Percentiles rank a stretch among this genome's conserved stretches.
phyloP scores from a whole-genome alignment of 768 basidiomycete genomes.

The Favolaschia claudopus region DNA sequence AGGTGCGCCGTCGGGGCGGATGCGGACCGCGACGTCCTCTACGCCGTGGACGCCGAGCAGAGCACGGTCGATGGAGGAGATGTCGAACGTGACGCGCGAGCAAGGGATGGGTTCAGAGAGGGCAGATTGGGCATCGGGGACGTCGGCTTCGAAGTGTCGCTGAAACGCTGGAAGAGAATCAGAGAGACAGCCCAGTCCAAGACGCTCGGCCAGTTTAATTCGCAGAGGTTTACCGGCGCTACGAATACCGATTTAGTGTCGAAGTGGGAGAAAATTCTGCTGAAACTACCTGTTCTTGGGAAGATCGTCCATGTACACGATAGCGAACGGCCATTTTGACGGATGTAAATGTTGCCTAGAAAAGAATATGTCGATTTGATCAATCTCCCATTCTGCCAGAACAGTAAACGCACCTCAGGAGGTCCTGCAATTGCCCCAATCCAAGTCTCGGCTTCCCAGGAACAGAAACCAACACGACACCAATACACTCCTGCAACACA shows the following conservation, averaged over 20 bases:
- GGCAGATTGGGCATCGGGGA: constrained; percentile 39
- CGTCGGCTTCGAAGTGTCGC: constrained; percentile 51
- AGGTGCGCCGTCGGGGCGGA: constrained; percentile 38
- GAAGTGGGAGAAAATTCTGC: not conserved
- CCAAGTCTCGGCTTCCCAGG: constrained; percentile 45
- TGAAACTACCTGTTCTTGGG: constrained; percentile 47
- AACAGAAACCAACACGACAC: constrained; percentile 49
- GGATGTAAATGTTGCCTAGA: constrained; percentile 52
- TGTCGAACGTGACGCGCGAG: constrained; percentile 38
- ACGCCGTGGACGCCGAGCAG: constrained; percentile 40
- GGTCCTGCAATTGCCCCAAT: constrained; percentile 48
- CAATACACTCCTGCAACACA: constrained; percentile 57
- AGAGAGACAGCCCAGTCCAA: constrained; percentile 44
- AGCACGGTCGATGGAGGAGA: constrained; percentile 34
- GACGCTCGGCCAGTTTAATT: constrained; percentile 49
- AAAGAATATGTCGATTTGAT: not conserved
- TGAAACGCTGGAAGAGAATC: constrained; percentile 42
- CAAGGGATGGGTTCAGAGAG: constrained; percentile 49
- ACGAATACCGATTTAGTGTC: not conserved
- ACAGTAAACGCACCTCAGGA: constrained; percentile 40
- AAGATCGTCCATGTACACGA: constrained; percentile 57
- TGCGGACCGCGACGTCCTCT: constrained; percentile 43
- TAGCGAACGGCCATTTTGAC: constrained; percentile 55
- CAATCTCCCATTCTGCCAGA: not conserved
- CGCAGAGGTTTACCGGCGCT: constrained; percentile 53